These are phyloP conservation scores for Rhododendron simsii DNA, from an alignment of 148 eudicot genomes.

Conservation along the genomic window DNA sequence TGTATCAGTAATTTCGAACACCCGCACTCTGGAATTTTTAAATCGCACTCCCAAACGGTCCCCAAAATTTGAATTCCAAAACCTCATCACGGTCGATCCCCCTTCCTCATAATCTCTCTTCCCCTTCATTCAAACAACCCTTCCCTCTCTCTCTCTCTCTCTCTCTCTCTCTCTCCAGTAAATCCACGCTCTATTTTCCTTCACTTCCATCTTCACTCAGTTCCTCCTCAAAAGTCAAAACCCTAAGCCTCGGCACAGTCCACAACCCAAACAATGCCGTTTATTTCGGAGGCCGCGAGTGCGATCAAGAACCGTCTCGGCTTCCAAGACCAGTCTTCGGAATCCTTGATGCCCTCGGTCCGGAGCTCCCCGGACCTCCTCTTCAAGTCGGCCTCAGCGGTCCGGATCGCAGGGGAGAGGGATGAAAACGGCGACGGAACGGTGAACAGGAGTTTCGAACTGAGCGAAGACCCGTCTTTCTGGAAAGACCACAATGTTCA, in stretches of 20 bases:
- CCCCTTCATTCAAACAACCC: background rate
- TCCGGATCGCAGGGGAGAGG: conserved; percentile 29
- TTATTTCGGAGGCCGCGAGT: conserved; percentile 58
- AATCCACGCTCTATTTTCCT: background rate
- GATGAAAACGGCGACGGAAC: conserved; percentile 26
- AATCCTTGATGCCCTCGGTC: conserved; percentile 18
- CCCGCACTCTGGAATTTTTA: background rate
- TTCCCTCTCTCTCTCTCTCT: background rate
- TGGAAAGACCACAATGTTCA: conserved; percentile 98
- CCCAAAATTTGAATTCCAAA: conserved; percentile 4
- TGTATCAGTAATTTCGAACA: background rate
- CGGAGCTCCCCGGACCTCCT: conserved; percentile 60
- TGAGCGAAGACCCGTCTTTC: conserved; percentile 74
- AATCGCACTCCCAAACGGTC: background rate
- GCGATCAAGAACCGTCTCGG: conserved; percentile 61
- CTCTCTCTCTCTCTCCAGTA: background rate
- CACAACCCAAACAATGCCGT: conserved; percentile 33
- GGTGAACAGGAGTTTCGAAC: conserved; percentile 52
- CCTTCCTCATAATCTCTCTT: background rate
- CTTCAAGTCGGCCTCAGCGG: conserved; percentile 51
- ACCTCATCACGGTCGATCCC: background rate
- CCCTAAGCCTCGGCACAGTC: background rate
- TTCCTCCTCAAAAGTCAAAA: background rate
- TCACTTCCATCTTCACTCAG: background rate
- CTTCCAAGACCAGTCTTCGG: conserved; percentile 44